Conservation (phyloP, 495 filamentous ascomycete genomes). For the Cercophora scortea region DNA sequence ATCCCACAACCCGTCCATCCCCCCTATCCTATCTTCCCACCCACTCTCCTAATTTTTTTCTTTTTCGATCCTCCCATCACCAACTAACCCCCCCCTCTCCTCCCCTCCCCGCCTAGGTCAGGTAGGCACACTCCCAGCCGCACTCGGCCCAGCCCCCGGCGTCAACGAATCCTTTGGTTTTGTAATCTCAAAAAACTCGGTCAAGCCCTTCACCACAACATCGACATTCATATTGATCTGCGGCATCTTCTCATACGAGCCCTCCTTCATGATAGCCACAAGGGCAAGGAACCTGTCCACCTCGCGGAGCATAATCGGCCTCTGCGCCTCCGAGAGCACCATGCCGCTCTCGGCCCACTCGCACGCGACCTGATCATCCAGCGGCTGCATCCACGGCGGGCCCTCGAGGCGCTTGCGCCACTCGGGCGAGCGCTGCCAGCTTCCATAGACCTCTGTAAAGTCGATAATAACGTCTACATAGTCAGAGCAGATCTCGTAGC, state of each 20-base stretch:
- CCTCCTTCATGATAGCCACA: conserved; percentile 68
- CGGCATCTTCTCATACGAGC: conserved; percentile 51
- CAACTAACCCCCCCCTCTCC: background rate
- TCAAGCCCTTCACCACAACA: conserved; percentile 45
- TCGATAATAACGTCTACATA: conserved; percentile 98
- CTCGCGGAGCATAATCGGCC: conserved; percentile 76
- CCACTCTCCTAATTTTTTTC: background rate
- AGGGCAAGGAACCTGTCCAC: conserved; percentile 82
- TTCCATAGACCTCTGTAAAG: conserved; percentile 85
- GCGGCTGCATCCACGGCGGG: conserved; percentile 51
- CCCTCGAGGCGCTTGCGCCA: conserved; percentile 50
- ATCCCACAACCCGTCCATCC: too few relatives aligned
- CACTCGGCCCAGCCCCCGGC: background rate
- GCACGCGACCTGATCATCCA: conserved; percentile 55
- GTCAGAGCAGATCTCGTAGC: conserved; percentile 96
- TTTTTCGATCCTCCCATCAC: background rate
- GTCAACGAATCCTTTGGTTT: conserved; percentile 30
- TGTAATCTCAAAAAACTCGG: conserved; percentile 50
- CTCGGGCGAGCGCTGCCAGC: conserved; percentile 49
- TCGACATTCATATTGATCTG: conserved; percentile 51
- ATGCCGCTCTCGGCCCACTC: conserved; percentile 72
- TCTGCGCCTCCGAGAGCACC: conserved; percentile 68
- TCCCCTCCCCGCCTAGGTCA: background rate
- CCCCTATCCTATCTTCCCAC: background rate
- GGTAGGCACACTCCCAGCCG: background rate